Percentiles rank a stretch among this genome's conserved stretches.
phyloP scores from a whole-genome alignment of 2,329 filamentous ascomycete species.

The Cercospora canescens region DNA sequence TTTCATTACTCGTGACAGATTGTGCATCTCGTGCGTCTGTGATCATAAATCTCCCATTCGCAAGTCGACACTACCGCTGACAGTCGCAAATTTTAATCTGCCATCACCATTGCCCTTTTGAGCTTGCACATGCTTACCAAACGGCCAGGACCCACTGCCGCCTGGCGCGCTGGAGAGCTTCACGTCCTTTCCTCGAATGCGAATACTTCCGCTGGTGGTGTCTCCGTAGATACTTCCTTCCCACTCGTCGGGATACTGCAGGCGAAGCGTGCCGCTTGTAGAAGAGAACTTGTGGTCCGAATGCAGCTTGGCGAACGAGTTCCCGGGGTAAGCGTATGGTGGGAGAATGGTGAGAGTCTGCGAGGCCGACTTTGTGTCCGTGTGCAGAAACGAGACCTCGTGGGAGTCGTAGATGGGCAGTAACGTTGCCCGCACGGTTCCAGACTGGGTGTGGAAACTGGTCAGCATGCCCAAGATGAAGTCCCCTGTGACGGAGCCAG shows the following conservation, averaged over 20 bases:
- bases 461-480: conserved; percentile 45
- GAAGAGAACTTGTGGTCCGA: conserved; percentile 40
- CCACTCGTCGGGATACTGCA: conserved; percentile 46
- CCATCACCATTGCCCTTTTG: conserved; percentile 41
- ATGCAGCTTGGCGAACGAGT: conserved; percentile 27
- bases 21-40: neutral
- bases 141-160: conserved; percentile 29
- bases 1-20: neutral
- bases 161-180: conserved; percentile 29
- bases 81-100: conserved; percentile 36
- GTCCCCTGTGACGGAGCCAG: conserved; percentile 40
- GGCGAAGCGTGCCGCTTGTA: conserved; percentile 34
- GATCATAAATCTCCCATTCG: conserved; percentile 25
- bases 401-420: conserved; percentile 36
- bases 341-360: conserved; percentile 37
- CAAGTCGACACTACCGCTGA: conserved; percentile 29
- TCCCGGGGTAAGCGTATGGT: conserved; percentile 33
- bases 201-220: conserved; percentile 39
- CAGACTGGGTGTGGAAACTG: conserved; percentile 39
- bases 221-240: conserved; percentile 41
- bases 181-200: conserved; percentile 41
- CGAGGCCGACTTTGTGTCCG: conserved; percentile 38
- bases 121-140: conserved; percentile 37
- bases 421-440: conserved; percentile 40
- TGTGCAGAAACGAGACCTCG: conserved; percentile 31